phyloP scores from a whole-genome alignment of 139 green algal species.

The Desmodesmus armatus region DNA sequence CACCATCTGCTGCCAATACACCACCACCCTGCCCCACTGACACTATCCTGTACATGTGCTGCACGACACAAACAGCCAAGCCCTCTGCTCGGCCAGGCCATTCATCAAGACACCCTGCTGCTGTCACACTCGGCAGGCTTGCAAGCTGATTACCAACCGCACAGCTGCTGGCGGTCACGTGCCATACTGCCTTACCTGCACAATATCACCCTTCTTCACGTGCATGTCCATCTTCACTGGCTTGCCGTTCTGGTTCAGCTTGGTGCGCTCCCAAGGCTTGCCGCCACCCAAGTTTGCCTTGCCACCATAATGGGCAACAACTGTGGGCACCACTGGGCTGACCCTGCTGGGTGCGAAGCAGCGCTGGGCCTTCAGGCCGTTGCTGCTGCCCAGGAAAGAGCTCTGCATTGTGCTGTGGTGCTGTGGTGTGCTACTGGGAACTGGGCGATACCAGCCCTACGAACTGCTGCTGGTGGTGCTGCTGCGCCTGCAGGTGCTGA shows the following conservation, averaged over 20 bases:
- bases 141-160: no score
- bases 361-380: background rate
- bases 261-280: conserved; percentile 89
- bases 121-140: background rate
- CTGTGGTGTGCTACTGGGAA: conserved; percentile 6
- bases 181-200: conserved; percentile 69
- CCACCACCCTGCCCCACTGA: no score
- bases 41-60: no score
- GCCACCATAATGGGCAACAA: conserved; percentile 54
- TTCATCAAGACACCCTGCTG: no score
- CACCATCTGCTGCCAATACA: no score
- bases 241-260: conserved; percentile 86
- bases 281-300: conserved; percentile 74
- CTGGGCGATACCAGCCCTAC: background rate
- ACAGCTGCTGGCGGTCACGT: background rate
- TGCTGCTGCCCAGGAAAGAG: conserved; percentile 37
- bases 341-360: conserved; percentile 14
- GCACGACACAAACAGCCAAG: no score
- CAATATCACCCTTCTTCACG: conserved; percentile 90
- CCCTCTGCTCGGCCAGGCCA: no score
- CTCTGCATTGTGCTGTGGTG: conserved; percentile 29
- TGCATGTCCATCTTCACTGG: conserved; percentile 85
- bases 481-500: no score
- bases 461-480: background rate
- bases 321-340: conserved; percentile 13